phyloP scores from a whole-genome alignment of 305 asterid species.

The Ajuga reptans region DNA sequence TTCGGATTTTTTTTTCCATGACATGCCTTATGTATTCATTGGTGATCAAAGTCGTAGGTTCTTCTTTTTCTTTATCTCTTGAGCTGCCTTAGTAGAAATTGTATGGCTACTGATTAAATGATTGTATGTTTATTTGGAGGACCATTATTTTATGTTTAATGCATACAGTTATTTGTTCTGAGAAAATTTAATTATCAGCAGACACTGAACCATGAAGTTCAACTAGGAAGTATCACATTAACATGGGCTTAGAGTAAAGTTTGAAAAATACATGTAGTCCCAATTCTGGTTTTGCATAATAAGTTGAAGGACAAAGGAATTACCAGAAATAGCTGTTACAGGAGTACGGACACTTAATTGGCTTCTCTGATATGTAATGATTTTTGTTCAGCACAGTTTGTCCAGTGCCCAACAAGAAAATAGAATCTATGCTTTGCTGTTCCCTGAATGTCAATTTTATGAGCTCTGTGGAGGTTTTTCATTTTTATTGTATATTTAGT shows the following conservation, averaged over 20 bases:
- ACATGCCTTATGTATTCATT: neutral
- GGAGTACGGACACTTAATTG: neutral
- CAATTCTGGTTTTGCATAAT: neutral
- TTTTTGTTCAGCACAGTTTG: neutral
- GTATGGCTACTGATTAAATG: neutral
- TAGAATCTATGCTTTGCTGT: neutral
- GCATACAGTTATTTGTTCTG: neutral
- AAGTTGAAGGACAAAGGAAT: neutral
- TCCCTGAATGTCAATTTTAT: neutral
- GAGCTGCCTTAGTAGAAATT: neutral
- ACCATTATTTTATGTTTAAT: neutral
- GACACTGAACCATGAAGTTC: neutral
- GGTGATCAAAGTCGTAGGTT: neutral
- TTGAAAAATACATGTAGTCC: neutral
- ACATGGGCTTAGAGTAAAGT: neutral
- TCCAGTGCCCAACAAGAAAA: neutral
- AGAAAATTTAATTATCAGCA: neutral
- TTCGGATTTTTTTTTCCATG: neutral
- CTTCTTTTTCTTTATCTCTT: neutral
- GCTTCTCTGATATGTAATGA: neutral
- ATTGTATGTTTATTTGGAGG: neutral
- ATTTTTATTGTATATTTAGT: neutral
- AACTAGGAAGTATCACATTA: neutral
- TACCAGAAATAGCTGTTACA: neutral
- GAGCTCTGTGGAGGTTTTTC: neutral